Evolutionary conservation across 345 rosid genomes (phyloP).

Genomic region (Anacardium occidentale): DNA sequence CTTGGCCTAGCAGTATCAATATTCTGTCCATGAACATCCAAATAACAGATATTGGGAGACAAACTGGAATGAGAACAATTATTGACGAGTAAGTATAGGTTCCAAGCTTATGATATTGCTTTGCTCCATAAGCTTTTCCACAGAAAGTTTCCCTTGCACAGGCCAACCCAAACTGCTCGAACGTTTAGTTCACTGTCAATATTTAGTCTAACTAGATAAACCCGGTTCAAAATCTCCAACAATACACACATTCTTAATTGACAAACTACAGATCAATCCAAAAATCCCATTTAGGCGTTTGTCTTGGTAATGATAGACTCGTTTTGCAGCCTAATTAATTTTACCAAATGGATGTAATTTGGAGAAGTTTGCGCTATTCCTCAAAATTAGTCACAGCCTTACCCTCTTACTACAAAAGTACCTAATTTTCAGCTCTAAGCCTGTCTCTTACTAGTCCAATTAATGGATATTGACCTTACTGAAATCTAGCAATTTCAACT

Average conservation of each 20-base stretch:
- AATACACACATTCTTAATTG: no score
- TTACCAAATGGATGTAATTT: no score
- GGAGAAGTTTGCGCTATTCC: no score
- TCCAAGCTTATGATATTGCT: conserved; percentile 44
- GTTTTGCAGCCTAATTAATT: conserved; percentile 26
- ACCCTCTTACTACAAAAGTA: not conserved
- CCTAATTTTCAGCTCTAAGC: not conserved
- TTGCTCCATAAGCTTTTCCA: conserved; percentile 70
- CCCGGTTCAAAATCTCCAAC: no score
- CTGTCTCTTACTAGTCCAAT: not conserved
- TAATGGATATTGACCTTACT: not conserved
- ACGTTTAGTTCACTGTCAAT: not conserved
- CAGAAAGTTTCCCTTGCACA: conserved; percentile 64
- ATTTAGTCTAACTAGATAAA: no score
- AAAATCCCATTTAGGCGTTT: no score
- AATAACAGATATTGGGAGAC: conserved; percentile 38
- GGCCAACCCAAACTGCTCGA: conserved; percentile 47
- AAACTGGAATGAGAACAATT: conserved; percentile 30
- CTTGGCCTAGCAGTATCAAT: conserved; percentile 34
- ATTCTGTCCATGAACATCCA: conserved; percentile 51
- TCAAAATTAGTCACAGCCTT: no score
- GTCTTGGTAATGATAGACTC: conserved; percentile 4
- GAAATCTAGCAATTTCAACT: not conserved
- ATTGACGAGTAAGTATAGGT: conserved; percentile 40
- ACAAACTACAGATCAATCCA: no score